phyloP scores from a whole-genome alignment of 345 rosid species.

The Carallia brachiata region DNA sequence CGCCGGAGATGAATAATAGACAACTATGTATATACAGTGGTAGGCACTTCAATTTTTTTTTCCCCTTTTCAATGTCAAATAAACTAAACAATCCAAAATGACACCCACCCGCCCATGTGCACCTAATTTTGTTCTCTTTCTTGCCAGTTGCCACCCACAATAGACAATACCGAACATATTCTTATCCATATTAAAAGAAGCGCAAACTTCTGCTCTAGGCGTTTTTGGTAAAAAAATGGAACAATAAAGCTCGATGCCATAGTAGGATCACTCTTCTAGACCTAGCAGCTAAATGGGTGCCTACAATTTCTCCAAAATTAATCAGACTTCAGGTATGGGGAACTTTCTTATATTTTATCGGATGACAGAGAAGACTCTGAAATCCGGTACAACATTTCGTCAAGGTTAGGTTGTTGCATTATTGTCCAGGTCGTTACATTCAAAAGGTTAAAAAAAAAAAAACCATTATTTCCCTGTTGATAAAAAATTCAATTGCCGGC shows the following conservation, averaged over 20 bases:
- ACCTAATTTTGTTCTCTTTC: neutral
- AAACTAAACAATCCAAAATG: neutral
- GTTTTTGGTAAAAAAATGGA: neutral
- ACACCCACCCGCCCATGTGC: constrained; percentile 24
- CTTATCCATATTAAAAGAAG: neutral
- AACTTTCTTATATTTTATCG: too few relatives aligned
- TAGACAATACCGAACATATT: neutral
- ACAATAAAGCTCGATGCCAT: neutral
- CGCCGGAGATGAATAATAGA: too few relatives aligned
- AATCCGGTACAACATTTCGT: neutral
- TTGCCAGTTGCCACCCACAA: constrained; percentile 12
- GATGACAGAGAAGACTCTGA: too few relatives aligned
- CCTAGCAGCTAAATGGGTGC: neutral
- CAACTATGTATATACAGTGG: neutral
- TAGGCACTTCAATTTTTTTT: neutral
- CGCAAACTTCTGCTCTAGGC: neutral
- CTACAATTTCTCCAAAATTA: neutral
- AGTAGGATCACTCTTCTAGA: neutral
- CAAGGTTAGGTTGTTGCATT: constrained; percentile 9
- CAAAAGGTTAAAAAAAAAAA: too few relatives aligned
- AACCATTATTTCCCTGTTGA: too few relatives aligned
- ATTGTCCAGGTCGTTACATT: too few relatives aligned
- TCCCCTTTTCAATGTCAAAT: neutral
- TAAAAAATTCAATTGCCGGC: too few relatives aligned
- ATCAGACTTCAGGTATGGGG: neutral